phyloP scores from a whole-genome alignment of 1,139 yeast genomes.

The Arxiozyma heterogenica region DNA sequence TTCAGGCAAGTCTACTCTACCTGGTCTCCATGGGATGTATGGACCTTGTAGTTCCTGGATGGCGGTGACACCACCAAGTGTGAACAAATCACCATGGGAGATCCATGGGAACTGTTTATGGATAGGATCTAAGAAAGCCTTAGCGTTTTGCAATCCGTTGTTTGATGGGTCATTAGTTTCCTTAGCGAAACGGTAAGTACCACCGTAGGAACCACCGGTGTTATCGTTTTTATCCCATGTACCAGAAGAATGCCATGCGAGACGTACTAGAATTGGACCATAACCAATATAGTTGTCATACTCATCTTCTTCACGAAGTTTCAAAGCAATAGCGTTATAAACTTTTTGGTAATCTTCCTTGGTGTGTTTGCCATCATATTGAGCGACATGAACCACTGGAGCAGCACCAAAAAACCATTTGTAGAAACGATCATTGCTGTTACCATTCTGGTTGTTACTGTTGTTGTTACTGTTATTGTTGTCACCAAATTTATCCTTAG shows the following conservation, averaged over 20 bases:
- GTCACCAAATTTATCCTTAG: conserved; percentile 9
- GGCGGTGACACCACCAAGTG: conserved; percentile 78
- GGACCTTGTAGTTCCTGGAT: conserved; percentile 87
- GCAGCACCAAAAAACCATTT: conserved; percentile 14
- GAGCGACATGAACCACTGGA: conserved; percentile 21
- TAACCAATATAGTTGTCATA: conserved; percentile 65
- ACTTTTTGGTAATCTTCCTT: conserved; percentile 60
- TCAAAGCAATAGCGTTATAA: conserved; percentile 69
- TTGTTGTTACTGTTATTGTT: conserved; percentile 5
- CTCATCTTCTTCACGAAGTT: conserved; percentile 68
- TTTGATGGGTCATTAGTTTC: conserved; percentile 68
- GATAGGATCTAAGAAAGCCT: conserved; percentile 57
- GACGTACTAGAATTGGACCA: conserved; percentile 57
- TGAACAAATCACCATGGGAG: conserved; percentile 80
- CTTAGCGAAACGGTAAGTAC: conserved; percentile 66
- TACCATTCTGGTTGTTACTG: conserved; percentile 4
- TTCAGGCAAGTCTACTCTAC: conserved; percentile 50
- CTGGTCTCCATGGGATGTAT: conserved; percentile 78
- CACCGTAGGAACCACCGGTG: conserved; percentile 75
- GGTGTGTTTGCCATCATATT: conserved; percentile 16
- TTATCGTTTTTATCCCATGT: conserved; percentile 51
- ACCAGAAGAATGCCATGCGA: conserved; percentile 73
- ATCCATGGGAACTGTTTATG: conserved; percentile 57
- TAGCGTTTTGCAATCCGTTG: conserved; percentile 59
- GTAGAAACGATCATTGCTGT: conserved; percentile 3